Evolutionary conservation across 1,139 yeast genomes (phyloP), one percentile per base, ranked within the genome.

Genomic region (Candida sp.): DNA sequence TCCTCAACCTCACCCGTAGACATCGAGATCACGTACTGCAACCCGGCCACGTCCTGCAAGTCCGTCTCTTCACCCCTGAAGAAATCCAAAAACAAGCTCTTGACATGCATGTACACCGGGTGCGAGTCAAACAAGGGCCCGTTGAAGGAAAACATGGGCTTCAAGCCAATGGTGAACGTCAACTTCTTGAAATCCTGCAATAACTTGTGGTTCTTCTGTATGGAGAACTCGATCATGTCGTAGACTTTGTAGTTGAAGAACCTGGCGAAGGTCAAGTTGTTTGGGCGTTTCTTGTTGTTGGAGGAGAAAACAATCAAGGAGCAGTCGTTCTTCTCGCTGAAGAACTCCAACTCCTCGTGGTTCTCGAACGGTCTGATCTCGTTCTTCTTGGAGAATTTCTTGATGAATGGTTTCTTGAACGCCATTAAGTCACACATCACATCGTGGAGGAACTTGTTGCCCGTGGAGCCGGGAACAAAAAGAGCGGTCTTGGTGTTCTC

Each of bases 301-400:
- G 91, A 79, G 6, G 93, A 83, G 51, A 93, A 78, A 11, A 94
- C 96, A 65, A 94, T 69, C 56, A 94, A 74, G 3, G 98, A 91
- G 44, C 89, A 72, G 70, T 94, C 99, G 69, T 94, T 96, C 80
- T 94, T 96, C 69, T 93, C 97, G 57, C 97, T 81, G 67, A 93
- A 90, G 64, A 96, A 94, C 70, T 96, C 99, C 54, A 96, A 73
- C 42, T 88, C 83, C 5, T 87, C 66, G n/a, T 91, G 81, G 66
- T 96, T 98, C 70, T 94, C 99, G 70, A 94, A 94, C 9, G 99
- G 99, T 63, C 89, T 81, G 55, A 94, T 80, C 48, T 90, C 94
- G 65, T 94, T 94, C 77, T 91, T 93, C 70, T 89, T 90, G 50
- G 85, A 78, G 66, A 94, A 94, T 65, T 96, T 84, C 72, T 92